These are phyloP conservation scores for Deuterostichococcus epilithicus DNA, from an alignment of 139 green algal genomes.

Conservation along the genomic window DNA sequence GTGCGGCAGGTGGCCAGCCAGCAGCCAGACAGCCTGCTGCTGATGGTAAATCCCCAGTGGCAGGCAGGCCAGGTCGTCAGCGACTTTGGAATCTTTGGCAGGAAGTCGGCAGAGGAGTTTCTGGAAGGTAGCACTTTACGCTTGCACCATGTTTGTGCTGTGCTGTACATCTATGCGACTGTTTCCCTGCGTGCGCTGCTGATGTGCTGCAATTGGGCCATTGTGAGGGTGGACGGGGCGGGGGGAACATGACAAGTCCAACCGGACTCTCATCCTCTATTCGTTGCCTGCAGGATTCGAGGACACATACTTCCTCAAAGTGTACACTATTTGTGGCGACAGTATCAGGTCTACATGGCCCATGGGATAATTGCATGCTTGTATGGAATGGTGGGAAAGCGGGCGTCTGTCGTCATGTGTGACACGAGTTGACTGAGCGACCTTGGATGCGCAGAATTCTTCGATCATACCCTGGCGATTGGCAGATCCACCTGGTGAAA, in stretches of 20 bases:
- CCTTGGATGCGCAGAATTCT: conserved; percentile 29
- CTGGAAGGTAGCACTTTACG: background rate
- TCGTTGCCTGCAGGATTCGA: conserved; percentile 55
- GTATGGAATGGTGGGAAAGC: background rate
- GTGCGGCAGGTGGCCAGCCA: conserved; percentile 23
- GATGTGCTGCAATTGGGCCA: background rate
- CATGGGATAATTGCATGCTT: background rate
- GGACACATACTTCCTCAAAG: conserved; percentile 61
- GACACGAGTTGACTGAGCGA: background rate
- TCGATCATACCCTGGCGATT: conserved; percentile 38
- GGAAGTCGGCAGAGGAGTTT: conserved; percentile 9
- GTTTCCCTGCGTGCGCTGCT: background rate
- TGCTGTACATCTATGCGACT: background rate
- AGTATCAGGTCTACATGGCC: conserved; percentile 22
- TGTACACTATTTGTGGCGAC: conserved; percentile 68
- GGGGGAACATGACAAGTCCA: too few relatives aligned
- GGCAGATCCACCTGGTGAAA: conserved; percentile 47
- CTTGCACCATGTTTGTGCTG: background rate
- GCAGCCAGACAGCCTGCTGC: conserved; percentile 36
- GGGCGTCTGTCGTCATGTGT: background rate
- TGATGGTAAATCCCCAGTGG: conserved; percentile 84
- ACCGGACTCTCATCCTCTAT: conserved; percentile 54
- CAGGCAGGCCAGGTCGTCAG: conserved; percentile 38
- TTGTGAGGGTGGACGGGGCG: too few relatives aligned
- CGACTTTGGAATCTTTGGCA: conserved; percentile 46